Evolutionary conservation across 306 rosid species (phyloP).

Genomic region (Ziziphus jujuba): DNA sequence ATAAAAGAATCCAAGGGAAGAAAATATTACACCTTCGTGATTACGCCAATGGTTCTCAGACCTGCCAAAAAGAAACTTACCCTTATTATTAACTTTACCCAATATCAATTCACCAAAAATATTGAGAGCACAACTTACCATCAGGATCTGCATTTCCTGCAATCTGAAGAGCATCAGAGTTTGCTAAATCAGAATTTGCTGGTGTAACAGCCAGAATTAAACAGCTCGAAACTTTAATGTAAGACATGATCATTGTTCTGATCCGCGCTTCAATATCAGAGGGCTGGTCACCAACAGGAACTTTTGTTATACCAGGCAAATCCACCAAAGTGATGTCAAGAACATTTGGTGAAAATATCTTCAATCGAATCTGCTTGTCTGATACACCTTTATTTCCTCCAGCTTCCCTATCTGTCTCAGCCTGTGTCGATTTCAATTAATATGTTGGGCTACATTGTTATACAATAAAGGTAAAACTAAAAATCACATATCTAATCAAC

Average conservation of each 20-base stretch:
- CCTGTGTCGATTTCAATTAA: slow-evolving; percentile 36
- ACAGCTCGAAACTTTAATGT: slow-evolving; percentile 84
- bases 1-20: slow-evolving; percentile 9
- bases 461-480: background rate
- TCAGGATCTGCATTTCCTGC: slow-evolving; percentile 99
- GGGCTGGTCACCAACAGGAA: slow-evolving; percentile 99
- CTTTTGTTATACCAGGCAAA: slow-evolving; percentile 97
- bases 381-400: slow-evolving; percentile 98
- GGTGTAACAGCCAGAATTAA: slow-evolving; percentile 96
- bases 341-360: slow-evolving; percentile 95
- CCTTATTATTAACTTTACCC: slow-evolving; percentile 3
- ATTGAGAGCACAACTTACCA: slow-evolving; percentile 50
- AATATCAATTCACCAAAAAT: slow-evolving; percentile 16
- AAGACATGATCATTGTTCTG: slow-evolving; percentile 96
- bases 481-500: background rate
- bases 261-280: slow-evolving; percentile 94
- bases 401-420: slow-evolving; percentile 95
- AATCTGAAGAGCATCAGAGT: slow-evolving; percentile 99
- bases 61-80: slow-evolving; percentile 53
- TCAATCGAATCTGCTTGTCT: slow-evolving; percentile 96
- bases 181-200: slow-evolving; percentile 97
- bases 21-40: slow-evolving; percentile 72
- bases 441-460: background rate
- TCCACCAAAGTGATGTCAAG: slow-evolving; percentile 97
- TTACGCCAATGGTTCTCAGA: slow-evolving; percentile 89